These are phyloP conservation scores for Sporisorium graminicola DNA, from an alignment of 1,284 basidiomycete genomes.

Conservation along the genomic window DNA sequence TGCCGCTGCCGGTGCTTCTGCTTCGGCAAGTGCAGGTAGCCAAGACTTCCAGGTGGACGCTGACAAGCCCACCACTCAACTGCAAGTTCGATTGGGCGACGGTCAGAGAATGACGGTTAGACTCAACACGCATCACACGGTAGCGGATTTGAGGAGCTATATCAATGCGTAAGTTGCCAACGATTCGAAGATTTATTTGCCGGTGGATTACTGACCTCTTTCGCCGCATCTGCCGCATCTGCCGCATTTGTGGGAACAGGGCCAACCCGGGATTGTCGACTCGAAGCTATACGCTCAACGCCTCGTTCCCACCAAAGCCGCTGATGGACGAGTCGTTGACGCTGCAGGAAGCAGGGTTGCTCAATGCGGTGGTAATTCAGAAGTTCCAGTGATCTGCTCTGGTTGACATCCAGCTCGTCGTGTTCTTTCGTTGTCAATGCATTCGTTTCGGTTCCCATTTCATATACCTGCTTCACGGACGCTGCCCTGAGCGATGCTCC, in stretches of 20 bases:
- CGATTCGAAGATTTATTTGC: not conserved
- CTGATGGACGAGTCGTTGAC: slow-evolving; percentile 61
- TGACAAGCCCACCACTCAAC: slow-evolving; percentile 83
- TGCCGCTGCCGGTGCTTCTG: slow-evolving; percentile 14
- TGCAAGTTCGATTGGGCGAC: slow-evolving; percentile 91
- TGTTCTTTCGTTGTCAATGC: slow-evolving; percentile 3
- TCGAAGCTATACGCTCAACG: slow-evolving; percentile 58
- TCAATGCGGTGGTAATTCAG: slow-evolving; percentile 66
- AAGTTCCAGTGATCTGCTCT: slow-evolving; percentile 45
- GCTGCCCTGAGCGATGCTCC: too few species aligned
- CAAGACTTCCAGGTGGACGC: slow-evolving; percentile 81
- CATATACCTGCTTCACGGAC: too few species aligned
- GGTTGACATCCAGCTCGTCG: not conserved
- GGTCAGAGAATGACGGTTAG: slow-evolving; percentile 86
- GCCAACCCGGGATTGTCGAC: slow-evolving; percentile 61
- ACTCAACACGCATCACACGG: slow-evolving; percentile 92
- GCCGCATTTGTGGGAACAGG: slow-evolving; percentile 33
- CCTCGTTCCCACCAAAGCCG: slow-evolving; percentile 67
- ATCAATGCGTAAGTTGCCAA: slow-evolving; percentile 87
- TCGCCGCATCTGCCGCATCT: too few species aligned
- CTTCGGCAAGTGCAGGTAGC: slow-evolving; percentile 60
- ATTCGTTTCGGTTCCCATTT: not conserved
- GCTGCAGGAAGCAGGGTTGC: slow-evolving; percentile 62
- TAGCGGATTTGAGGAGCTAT: slow-evolving; percentile 85
- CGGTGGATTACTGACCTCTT: too few species aligned